Percentiles rank a stretch among this genome's conserved stretches.
phyloP scores from a whole-genome alignment of 441 rosid species.

The Kokia cookei region DNA sequence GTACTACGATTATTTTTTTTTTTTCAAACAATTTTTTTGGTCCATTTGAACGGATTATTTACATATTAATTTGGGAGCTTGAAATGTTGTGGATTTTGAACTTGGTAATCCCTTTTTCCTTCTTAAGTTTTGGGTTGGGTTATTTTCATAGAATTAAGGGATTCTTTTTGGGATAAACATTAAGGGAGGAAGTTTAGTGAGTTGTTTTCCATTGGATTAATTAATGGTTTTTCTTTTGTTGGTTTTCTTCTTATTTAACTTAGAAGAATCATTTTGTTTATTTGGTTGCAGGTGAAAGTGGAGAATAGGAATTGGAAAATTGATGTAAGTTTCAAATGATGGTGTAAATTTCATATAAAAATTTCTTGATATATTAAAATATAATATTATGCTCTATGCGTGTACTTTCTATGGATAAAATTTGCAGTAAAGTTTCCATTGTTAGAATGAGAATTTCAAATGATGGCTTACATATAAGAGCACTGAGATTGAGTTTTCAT shows the following conservation, averaged over 20 bases:
- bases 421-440: not conserved
- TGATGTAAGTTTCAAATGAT: constrained; percentile 45
- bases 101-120: not conserved
- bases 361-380: not conserved
- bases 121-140: not conserved
- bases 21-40: too few relatives aligned
- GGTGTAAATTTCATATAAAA: not conserved
- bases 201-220: not conserved
- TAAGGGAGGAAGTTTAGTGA: not conserved
- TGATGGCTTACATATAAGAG: not conserved
- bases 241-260: not conserved
- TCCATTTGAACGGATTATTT: too few relatives aligned
- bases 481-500: not conserved
- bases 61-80: not conserved
- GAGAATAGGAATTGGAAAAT: constrained; percentile 88
- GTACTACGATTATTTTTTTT: not conserved
- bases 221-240: not conserved
- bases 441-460: not conserved
- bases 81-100: not conserved
- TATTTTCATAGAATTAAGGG: not conserved
- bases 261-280: not conserved
- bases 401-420: not conserved
- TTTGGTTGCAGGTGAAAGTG: constrained; percentile 81
- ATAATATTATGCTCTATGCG: not conserved
- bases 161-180: not conserved